Evolutionary conservation across 2,329 filamentous ascomycete genomes (phyloP), one percentile per base, ranked within the genome.

Genomic region (Monosporascus cannonballus): DNA sequence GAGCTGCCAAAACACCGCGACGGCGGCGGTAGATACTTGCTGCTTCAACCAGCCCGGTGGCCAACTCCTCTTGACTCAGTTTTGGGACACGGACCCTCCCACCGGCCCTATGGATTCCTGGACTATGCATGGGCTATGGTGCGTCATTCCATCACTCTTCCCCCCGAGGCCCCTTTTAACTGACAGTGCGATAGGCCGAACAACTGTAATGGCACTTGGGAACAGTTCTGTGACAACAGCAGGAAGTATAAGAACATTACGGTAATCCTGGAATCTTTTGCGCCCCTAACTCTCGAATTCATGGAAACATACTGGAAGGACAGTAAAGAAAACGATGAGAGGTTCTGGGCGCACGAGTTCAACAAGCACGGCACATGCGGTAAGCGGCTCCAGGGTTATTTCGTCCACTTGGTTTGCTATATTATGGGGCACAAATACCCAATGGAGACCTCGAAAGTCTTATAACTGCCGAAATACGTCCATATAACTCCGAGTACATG

Each of bases 231-330:
- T 69, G 86, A 89, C 62, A 64, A 71, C 14, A 71, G 56, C 39
- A 80, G 87, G 49, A 76, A 73, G 48, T 87, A 89, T 67, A 78
- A 73, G 51, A 85, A 87, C 68, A 86, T 90, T 59, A 78, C 77
- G 1, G 69, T 75, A 15, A 87, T 89, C 53, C 71, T 90, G 37
- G 66, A 76, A 7, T 15, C 54, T 4, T 55, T 51, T 15, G 62
- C 59, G 48, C 70, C 78, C 22, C 77, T 77, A 54, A 76, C 78
- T 49, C 73, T 91, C 1, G 70, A 72, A 2, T 87, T 84, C 64
- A 90, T 90, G 87, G 69, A 78, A 49, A 80, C 72, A 2, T 89
- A 85, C 71, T 90, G 87, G 87, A 85, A 88, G 65, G 83, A 86
- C 63, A 80, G 84, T 68, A 65, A 78, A 48, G 85, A 85, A 52